Percentiles rank a stretch among this genome's conserved stretches.
Evolutionary conservation across 1,139 yeast genomes (phyloP).

Genomic region (Pichia sp.): DNA sequence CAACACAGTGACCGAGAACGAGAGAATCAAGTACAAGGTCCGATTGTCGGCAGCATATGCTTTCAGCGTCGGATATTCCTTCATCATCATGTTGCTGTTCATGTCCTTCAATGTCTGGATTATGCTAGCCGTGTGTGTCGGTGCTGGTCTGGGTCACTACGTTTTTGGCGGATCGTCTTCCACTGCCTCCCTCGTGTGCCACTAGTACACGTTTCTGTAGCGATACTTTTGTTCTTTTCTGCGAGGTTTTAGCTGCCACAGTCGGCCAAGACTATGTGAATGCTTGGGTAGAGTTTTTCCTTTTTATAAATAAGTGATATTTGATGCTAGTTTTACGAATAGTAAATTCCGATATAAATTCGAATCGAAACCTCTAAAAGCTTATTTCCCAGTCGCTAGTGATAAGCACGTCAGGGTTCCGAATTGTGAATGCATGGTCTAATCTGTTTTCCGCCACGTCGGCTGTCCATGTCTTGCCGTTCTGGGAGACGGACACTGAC

Average conservation of each 20-base stretch:
- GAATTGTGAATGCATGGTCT: constrained; percentile 34
- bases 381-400: constrained; percentile 47
- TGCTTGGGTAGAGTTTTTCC: background rate
- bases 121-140: constrained; percentile 33
- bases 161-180: constrained; percentile 20
- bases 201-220: constrained; percentile 14
- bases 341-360: too few relatives aligned
- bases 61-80: constrained; percentile 30
- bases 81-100: constrained; percentile 33
- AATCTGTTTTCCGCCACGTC: constrained; percentile 25
- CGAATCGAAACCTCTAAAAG: constrained; percentile 4
- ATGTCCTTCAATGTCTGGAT: constrained; percentile 35
- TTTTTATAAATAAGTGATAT: background rate
- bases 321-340: background rate
- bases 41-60: constrained; percentile 28
- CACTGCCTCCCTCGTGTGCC: constrained; percentile 26
- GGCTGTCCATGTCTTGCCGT: constrained; percentile 36
- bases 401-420: constrained; percentile 52
- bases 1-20: constrained; percentile 16
- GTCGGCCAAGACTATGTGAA: too few relatives aligned
- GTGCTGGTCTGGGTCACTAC: constrained; percentile 31
- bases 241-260: too few relatives aligned
- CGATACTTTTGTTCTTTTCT: background rate
- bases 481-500: constrained; percentile 33
- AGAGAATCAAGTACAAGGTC: constrained; percentile 19